A percentile compares a stretch with the other conserved stretches of the same genome.
Conservation (phyloP, 2,329 filamentous ascomycete species). For the Calonectria hawksworthii region DNA sequence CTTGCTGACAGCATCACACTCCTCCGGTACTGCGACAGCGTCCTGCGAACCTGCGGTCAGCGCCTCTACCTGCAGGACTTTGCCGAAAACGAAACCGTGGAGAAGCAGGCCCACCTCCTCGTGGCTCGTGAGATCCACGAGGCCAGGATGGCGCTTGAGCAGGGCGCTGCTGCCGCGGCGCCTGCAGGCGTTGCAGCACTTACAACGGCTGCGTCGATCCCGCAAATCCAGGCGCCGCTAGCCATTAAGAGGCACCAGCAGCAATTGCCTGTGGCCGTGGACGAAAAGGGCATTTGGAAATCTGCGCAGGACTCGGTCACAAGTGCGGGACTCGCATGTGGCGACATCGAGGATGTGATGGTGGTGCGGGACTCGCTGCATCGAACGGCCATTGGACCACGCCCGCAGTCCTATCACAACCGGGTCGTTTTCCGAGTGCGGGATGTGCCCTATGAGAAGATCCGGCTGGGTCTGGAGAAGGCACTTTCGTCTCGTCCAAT, state of each 20-base stretch:
- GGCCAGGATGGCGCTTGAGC: constrained; percentile 25
- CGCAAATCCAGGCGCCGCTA: not conserved
- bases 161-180: constrained; percentile 1
- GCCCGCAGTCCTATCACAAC: constrained; percentile 53
- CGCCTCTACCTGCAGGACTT: constrained; percentile 55
- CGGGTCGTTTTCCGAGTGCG: constrained; percentile 50
- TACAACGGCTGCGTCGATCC: not conserved
- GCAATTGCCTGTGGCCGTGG: constrained; percentile 4
- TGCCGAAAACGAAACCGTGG: constrained; percentile 46
- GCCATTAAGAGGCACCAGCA: not conserved
- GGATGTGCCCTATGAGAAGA: constrained; percentile 33
- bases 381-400: constrained; percentile 47
- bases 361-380: constrained; percentile 48
- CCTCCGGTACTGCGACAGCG: constrained; percentile 53
- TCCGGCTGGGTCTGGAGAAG: constrained; percentile 46
- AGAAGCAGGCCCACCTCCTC: constrained; percentile 49
- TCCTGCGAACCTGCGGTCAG: constrained; percentile 44
- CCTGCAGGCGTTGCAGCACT: not conserved
- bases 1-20: constrained; percentile 55
- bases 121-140: constrained; percentile 37
- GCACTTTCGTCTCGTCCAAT: constrained; percentile 47
- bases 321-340: constrained; percentile 36
- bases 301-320: constrained; percentile 22
- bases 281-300: constrained; percentile 19
- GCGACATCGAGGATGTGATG: constrained; percentile 47